Evolutionary conservation across 352 stramenopile species (phyloP).

Genomic region (Phytophthora pseudosyringae): DNA sequence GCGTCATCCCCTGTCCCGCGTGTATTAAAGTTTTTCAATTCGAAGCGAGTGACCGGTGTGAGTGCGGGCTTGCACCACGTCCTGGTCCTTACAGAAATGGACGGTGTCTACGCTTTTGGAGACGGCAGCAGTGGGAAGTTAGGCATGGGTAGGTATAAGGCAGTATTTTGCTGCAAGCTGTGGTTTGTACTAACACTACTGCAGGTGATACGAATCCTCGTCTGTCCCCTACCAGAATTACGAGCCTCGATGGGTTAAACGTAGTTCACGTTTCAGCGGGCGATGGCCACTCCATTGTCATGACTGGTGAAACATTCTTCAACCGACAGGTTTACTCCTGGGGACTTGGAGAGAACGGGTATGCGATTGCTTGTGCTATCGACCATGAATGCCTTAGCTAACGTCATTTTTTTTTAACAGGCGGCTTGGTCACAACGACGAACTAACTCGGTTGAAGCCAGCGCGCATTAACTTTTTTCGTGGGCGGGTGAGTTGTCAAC

Average conservation of each 20-base stretch:
- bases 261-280: constrained; percentile 67
- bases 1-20: constrained; percentile 46
- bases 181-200: constrained; percentile 1
- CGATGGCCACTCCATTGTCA: constrained; percentile 69
- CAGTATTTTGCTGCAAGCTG: not conserved
- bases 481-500: constrained; percentile 42
- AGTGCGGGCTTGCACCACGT: constrained; percentile 67
- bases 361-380: not conserved
- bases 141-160: constrained; percentile 51
- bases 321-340: constrained; percentile 86
- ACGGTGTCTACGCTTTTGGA: constrained; percentile 78
- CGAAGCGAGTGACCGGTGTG: constrained; percentile 56
- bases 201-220: constrained; percentile 54
- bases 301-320: constrained; percentile 67
- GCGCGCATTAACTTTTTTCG: constrained; percentile 77
- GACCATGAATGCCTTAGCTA: not conserved
- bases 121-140: constrained; percentile 69
- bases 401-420: constrained; percentile 28
- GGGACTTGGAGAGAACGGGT: constrained; percentile 74
- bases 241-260: constrained; percentile 57
- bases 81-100: constrained; percentile 69
- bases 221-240: constrained; percentile 45
- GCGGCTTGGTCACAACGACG: constrained; percentile 72
- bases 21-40: constrained; percentile 64
- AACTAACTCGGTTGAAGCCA: constrained; percentile 56